Conservation (phyloP, 176 grass and related monocot species). For the Puya raimondii region DNA sequence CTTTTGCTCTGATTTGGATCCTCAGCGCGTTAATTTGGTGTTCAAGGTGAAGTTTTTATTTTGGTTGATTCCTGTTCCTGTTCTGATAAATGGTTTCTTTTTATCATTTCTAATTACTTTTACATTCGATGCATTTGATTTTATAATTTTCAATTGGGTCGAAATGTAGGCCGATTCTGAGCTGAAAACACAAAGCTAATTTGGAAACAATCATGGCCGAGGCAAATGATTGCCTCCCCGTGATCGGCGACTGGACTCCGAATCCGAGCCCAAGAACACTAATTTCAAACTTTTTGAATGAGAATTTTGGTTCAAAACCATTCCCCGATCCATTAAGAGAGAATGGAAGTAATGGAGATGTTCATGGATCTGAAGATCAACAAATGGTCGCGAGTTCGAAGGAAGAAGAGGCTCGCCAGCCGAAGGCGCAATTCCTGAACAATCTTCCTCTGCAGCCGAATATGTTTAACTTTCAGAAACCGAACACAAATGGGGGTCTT, state of each 20-base stretch:
- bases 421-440: constrained; percentile 19
- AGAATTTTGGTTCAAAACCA: constrained; percentile 47
- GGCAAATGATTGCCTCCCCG: constrained; percentile 33
- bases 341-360: constrained; percentile 21
- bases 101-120: not conserved
- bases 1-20: not conserved
- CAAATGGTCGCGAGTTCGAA: constrained; percentile 19
- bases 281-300: constrained; percentile 65
- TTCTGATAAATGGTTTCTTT: not conserved
- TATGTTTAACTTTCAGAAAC: constrained; percentile 33
- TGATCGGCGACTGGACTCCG: constrained; percentile 57
- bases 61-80: not conserved
- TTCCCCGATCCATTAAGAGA: constrained; percentile 41
- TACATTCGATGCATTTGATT: not conserved
- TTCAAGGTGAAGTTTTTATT: not conserved
- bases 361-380: constrained; percentile 25
- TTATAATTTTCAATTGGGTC: not conserved
- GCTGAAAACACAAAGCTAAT: no score
- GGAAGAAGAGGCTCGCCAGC: constrained; percentile 27
- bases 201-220: constrained; percentile 23
- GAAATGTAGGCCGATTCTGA: no score
- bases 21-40: not conserved
- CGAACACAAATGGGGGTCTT: constrained; percentile 40
- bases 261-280: constrained; percentile 63
- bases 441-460: constrained; percentile 35